These are phyloP conservation scores for Trametes hirsuta DNA, from an alignment of 1,284 basidiomycete species.

Conservation along the genomic window DNA sequence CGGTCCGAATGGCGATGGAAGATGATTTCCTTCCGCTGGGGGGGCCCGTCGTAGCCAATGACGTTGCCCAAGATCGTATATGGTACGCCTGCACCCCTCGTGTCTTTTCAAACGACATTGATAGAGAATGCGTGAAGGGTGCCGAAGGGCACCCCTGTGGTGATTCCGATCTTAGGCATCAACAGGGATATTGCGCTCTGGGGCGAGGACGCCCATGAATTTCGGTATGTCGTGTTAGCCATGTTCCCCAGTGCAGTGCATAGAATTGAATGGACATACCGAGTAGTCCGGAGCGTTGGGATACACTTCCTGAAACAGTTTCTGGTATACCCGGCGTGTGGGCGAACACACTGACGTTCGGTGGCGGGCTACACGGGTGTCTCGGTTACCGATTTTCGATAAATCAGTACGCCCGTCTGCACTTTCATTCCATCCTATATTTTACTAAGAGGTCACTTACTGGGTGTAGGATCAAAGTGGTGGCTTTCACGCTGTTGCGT, in stretches of 20 bases:
- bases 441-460: neutral
- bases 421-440: no score
- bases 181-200: constrained; percentile 53
- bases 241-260: neutral
- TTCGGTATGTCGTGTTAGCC: constrained; percentile 39
- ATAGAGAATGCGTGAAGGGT: constrained; percentile 30
- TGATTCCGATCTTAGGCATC: constrained; percentile 51
- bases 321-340: constrained; percentile 57
- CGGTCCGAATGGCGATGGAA: constrained; percentile 52
- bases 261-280: neutral
- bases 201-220: constrained; percentile 58
- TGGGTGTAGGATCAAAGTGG: constrained; percentile 49
- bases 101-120: no score
- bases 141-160: constrained; percentile 47
- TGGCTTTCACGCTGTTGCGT: constrained; percentile 60
- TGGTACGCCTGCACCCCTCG: constrained; percentile 13
- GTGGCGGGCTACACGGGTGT: constrained; percentile 59
- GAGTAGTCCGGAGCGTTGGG: constrained; percentile 61
- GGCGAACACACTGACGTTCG: constrained; percentile 58
- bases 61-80: constrained; percentile 30
- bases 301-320: constrained; percentile 46
- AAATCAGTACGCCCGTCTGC: constrained; percentile 50
- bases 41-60: constrained; percentile 32
- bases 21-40: constrained; percentile 49
- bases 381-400: constrained; percentile 70